These are phyloP conservation scores for Spizellomyces punctatus DNA, from an alignment of 192 early-diverging fungal species.

Conservation along the genomic window DNA sequence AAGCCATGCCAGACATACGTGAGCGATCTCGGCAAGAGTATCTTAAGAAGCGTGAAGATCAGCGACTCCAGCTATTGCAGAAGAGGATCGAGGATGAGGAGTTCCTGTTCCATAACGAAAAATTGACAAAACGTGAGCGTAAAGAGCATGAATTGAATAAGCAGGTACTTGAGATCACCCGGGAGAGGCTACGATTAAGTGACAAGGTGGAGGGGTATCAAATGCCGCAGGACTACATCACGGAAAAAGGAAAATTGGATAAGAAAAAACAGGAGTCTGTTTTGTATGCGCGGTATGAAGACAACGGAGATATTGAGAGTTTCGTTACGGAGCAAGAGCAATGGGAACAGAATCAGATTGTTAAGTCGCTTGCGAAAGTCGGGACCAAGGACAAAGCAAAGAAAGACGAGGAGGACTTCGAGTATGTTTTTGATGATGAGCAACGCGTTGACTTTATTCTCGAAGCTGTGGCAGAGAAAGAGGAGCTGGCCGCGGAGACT, in stretches of 20 bases:
- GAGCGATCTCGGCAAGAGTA: constrained; percentile 89
- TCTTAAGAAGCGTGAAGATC: constrained; percentile 81
- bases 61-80: constrained; percentile 75
- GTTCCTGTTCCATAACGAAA: constrained; percentile 70
- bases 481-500: constrained; percentile 25
- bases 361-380: constrained; percentile 53
- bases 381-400: constrained; percentile 41
- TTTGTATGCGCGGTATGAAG: constrained; percentile 88
- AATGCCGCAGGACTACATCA: constrained; percentile 85
- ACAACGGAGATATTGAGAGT: constrained; percentile 63
- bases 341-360: constrained; percentile 76
- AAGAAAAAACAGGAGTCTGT: constrained; percentile 89
- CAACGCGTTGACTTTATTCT: constrained; percentile 90
- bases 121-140: constrained; percentile 77
- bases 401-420: constrained; percentile 69
- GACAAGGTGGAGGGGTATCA: constrained; percentile 80
- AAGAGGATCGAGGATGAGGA: constrained; percentile 88
- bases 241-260: constrained; percentile 97
- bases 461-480: constrained; percentile 53
- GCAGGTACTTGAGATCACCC: constrained; percentile 79
- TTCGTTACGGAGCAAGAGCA: constrained; percentile 86
- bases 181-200: constrained; percentile 79
- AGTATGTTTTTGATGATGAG: constrained; percentile 91
- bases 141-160: constrained; percentile 82
- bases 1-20: constrained; percentile 78